Evolutionary conservation across 345 rosid genomes (phyloP), one percentile per base, ranked within the genome.

Genomic region (Bruguiera gymnorhiza): DNA sequence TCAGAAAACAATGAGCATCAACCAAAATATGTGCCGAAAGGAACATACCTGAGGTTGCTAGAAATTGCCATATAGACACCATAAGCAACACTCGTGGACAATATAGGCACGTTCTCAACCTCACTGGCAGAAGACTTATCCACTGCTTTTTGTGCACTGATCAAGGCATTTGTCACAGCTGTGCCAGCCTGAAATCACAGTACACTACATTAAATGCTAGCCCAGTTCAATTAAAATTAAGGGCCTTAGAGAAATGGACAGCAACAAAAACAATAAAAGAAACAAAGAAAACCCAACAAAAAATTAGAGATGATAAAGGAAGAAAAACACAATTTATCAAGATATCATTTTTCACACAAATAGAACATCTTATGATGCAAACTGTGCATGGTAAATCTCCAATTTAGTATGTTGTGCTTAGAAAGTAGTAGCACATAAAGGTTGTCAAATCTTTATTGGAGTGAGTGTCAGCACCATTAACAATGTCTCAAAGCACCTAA

Each of bases 21-120:
- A 66, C 2, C 58, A 66, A 51, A 51, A 60, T 36, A 36, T 30
- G 31, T 6, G 7, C 56, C 66, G 65, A 46, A 46, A 53, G 46
- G 46, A 9, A 70, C 69, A 51, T 63, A 90, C 98, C 98, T 92
- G 81, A 92, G 90, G 75, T 96, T 96, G 83, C 98, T 92, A 23
- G 99, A 96, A 79, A 92, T 85, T 32, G 97, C 92, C 98, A 92
- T 96, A 37, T 96, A 96, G 63, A 90, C 87, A 72, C 97, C 99
- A 80, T 96, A 96, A n/a, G 86, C 97, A 80, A 83, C 91, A 66
- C 97, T 92, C 26, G 98, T 96, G 56, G 97, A 89, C 70, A 89
- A 15, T 66, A 96, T 82, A 20, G 99, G 98, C 76, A 96, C 89
- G 63, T 85, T 88, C 76, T 90, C 98, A 32, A 82, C 75, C 82